These are phyloP conservation scores for Metschnikowia kunwiensis DNA, from an alignment of 805 yeast genomes.

Conservation along the genomic window DNA sequence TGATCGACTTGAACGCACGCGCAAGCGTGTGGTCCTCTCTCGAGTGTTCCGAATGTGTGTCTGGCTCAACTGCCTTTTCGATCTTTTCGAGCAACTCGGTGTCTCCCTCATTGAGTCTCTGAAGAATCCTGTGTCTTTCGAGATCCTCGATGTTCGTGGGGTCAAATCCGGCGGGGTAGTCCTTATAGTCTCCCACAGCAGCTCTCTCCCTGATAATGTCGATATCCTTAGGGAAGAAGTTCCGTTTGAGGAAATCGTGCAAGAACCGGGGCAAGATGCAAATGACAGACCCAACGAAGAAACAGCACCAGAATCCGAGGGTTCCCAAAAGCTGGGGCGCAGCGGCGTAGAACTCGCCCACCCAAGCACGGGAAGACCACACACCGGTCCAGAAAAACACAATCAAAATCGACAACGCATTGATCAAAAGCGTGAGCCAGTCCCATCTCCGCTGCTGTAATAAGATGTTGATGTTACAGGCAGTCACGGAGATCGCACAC, in stretches of 20 bases:
- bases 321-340: constrained; percentile 64
- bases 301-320: constrained; percentile 61
- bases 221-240: constrained; percentile 61
- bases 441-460: constrained; percentile 78
- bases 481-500: constrained; percentile 56
- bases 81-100: constrained; percentile 34
- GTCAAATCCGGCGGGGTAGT: constrained; percentile 49
- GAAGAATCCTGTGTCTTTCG: constrained; percentile 36
- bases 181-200: constrained; percentile 48
- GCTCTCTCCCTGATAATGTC: constrained; percentile 69
- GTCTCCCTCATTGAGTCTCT: constrained; percentile 31
- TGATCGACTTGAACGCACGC: constrained; percentile 33
- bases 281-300: constrained; percentile 51
- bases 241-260: constrained; percentile 46
- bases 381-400: constrained; percentile 79
- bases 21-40: constrained; percentile 13
- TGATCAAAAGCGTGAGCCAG: constrained; percentile 56
- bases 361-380: constrained; percentile 54
- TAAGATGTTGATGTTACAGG: constrained; percentile 65
- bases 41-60: constrained; percentile 9
- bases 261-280: constrained; percentile 62
- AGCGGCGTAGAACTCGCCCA: constrained; percentile 61
- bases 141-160: constrained; percentile 48
- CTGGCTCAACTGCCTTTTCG: constrained; percentile 27
- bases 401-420: constrained; percentile 52